Evolutionary conservation across 2,329 filamentous ascomycete species (phyloP), one percentile per base, ranked within the genome.

Genomic region (Diaporthe sp.): DNA sequence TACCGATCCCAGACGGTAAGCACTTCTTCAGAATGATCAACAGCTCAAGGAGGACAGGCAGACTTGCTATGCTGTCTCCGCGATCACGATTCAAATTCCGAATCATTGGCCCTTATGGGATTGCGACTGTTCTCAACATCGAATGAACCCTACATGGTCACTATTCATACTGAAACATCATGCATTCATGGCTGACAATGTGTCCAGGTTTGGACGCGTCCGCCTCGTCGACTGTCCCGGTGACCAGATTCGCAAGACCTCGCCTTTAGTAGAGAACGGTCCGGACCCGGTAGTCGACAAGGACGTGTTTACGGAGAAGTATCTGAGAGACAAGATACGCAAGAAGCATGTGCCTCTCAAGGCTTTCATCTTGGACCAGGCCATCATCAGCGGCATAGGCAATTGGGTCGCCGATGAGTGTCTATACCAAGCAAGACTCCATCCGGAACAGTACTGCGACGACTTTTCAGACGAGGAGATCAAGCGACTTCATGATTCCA

Each of bases 371-470:
- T 88, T 98, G 4, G 95, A 98, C 82, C 97, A 99, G 84, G 89
- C 92, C 25, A 94, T 94, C 82, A 94, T 98, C 77, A 97, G 94
- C 80, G 97, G 97, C 10, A 94, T 99, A 77, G 97, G 97, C 0
- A 98, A 98, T 82, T 99, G 96, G 96, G 96, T 99, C 72, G 95
- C 93, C 0, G 97, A 99, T 82, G 97, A 99, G 83, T 93, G 98
- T 9, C 87, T 99, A 71, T 99, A 96, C 81, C 93, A 98, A 79
- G 94, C 97, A 7, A 92, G 90, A 68, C 89, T 98, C 22, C 96
- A 99, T 79, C 97, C 97, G 0, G 96, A 98, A 83, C 95, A 98
- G 82, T 97, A 97, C 85, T 95, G 93, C 84, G 93, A 98, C 80
- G 94, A 94, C 0, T 94, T 98, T 79, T 88, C 83, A 77, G 91